Base-by-base conservation (phyloP, 2,329 filamentous ascomycete species). In the Cryphonectria nitschkei region DNA sequence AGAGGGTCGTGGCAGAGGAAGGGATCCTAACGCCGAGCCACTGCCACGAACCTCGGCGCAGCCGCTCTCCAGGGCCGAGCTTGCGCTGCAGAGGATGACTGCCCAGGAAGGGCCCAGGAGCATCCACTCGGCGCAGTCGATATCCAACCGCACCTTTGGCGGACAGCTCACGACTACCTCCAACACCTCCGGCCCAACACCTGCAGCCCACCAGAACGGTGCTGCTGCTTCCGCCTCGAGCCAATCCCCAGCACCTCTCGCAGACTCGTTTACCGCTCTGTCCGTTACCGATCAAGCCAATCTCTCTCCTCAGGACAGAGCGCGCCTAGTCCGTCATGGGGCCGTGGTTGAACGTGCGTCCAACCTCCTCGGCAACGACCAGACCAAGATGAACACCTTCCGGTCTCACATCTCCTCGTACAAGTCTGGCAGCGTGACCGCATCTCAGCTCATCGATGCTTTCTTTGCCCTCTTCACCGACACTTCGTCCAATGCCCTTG, bases 381-480 rank as follows among this genome's bases (percentile, higher is more conserved):
- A 86, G 26, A 81, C 84, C 50, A 98, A 97, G 80, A 84, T 98
- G 65, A 83, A 85, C 66, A 88, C 90, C 65, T 99, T 99, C 83
- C 92, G 95, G 19, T 84, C 85, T 32, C 88, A 92, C 74, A 91
- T 99, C 65, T 97, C 94, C 0, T 87, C 90, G 16, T 99, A 92
- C 79, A 91, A 90, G 34, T 88, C 87, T 63, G 90, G 88, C 26
- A 83, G 85, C n/a, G 84, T 94, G 68, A 88, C 90, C 0, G 92
- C 94, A 0, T 84, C 89, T 0, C 90, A 93, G 72, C 87, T 99
- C 1, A 91, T 98, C 71, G 94, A 98, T 75, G 89, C 90, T 0
- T 94, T 98, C 81, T 97, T 97, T 78, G 88, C 91, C 0, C 86
- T 98, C 4, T 98, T 97, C 74, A 84, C 84, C 29, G 92, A 97